A percentile compares a stretch with the other conserved stretches of the same genome.
These are phyloP conservation scores for Fusarium udum DNA, from an alignment of 2,329 filamentous ascomycete genomes.

Conservation along the genomic window DNA sequence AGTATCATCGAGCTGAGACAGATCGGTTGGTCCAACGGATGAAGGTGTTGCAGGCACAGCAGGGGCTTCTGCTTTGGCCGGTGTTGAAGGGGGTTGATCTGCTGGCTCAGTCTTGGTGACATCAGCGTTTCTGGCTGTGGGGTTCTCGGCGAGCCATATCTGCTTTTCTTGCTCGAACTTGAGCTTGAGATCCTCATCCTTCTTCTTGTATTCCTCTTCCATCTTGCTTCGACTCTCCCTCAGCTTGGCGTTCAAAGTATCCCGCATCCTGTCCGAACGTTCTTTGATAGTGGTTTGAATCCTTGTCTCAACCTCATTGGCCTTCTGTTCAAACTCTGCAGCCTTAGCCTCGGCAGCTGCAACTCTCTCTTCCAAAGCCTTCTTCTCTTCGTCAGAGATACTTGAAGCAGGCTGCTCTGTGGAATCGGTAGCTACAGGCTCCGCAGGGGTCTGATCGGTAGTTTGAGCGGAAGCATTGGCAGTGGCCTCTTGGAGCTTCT, in stretches of 20 bases:
- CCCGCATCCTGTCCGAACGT: slow-evolving; percentile 75
- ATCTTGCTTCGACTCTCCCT: slow-evolving; percentile 68
- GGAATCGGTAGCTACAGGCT: slow-evolving; percentile 26
- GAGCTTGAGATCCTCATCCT: slow-evolving; percentile 62
- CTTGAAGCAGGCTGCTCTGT: slow-evolving; percentile 17
- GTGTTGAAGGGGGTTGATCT: slow-evolving; percentile 48
- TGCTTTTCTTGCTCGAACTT: slow-evolving; percentile 71
- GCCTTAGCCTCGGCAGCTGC: slow-evolving; percentile 69
- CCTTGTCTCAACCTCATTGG: slow-evolving; percentile 70
- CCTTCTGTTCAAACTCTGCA: slow-evolving; percentile 71
- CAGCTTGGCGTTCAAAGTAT: slow-evolving; percentile 74
- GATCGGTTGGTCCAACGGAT: slow-evolving; percentile 50
- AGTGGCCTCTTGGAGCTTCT: slow-evolving; percentile 48
- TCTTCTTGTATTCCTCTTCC: slow-evolving; percentile 64
- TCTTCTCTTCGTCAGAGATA: slow-evolving; percentile 66
- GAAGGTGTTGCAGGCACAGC: slow-evolving; percentile 50
- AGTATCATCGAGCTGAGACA: slow-evolving; percentile 62
- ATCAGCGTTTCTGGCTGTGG: slow-evolving; percentile 40
- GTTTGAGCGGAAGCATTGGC: slow-evolving; percentile 46
- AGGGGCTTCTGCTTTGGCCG: slow-evolving; percentile 50
- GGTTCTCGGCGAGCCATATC: slow-evolving; percentile 67
- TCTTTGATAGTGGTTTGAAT: slow-evolving; percentile 69
- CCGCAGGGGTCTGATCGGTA: slow-evolving; percentile 24
- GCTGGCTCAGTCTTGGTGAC: slow-evolving; percentile 22
- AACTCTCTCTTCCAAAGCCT: slow-evolving; percentile 70